Evolutionary conservation across 345 rosid genomes (phyloP), one percentile per base, ranked within the genome.

Genomic region (Salix koriyanagi): DNA sequence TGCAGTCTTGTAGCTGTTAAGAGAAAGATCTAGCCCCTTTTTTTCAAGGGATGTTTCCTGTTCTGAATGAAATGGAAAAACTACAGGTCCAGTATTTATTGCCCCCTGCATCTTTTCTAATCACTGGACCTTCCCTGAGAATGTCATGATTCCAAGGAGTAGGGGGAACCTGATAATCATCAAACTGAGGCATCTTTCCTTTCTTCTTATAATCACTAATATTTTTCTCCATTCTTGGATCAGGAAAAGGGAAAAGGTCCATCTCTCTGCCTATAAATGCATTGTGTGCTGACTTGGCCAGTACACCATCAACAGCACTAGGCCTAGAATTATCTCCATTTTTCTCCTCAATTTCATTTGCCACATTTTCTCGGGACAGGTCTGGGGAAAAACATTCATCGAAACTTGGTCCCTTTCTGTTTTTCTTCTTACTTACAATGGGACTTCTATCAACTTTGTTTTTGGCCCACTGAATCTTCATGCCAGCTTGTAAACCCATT

Each of bases 351-450:
- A 39, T 76, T 70, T 81, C 86, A 60, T 79, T 81, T 73, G 79
- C 77, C 76, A 82, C 54, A 77, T 79, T 70, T 80, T 85, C 88
- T 67, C 62, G 70, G 54, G 86, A 75, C 48, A 80, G 64, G 28
- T 64, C 69, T 64, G 81, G 62, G 71, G 90, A 73, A n/a, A 79
- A 71, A 73, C 67, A 52, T 76, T 81, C 88, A 72, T 88, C 82
- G 74, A 70, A 83, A 71, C 75, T 70, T 52, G 78, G 82, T 69
- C 73, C 71, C 71, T 79, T 88, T 79, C 81, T 82, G 66, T 81
- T 86, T 82, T 84, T 92, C 84, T 87, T 90, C 85, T 86, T 90
- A 46, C 85, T 87, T 15, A 70, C 68, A 39, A 69, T 73, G 19
- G 83, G 81, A 77, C 77, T 77, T 82, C 76, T 83, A 39, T 88